A percentile compares a stretch with the other conserved stretches of the same genome.
Evolutionary conservation across 805 yeast species (phyloP).

Genomic region (Geotrichum ghanense): DNA sequence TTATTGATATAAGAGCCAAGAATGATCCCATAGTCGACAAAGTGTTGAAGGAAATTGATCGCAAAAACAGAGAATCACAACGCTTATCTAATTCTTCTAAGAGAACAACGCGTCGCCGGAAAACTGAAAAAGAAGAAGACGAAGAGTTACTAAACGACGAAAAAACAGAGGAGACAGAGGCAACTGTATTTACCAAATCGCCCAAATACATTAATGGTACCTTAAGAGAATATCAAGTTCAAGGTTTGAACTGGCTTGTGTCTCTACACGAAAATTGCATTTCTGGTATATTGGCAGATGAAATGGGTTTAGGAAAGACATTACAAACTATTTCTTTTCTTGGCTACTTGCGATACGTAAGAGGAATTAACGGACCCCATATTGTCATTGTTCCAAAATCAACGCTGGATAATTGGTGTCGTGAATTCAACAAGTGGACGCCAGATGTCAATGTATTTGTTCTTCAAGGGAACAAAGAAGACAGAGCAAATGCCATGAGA

Average conservation of each 20-base stretch:
- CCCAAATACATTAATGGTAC: slow-evolving; percentile 67
- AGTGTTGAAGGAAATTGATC: slow-evolving; percentile 24
- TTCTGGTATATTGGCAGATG: slow-evolving; percentile 93
- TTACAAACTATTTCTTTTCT: slow-evolving; percentile 87
- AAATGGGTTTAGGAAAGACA: slow-evolving; percentile 97
- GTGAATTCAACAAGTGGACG: slow-evolving; percentile 91
- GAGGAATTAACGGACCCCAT: slow-evolving; percentile 77
- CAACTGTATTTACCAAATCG: slow-evolving; percentile 67
- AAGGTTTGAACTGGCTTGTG: slow-evolving; percentile 91
- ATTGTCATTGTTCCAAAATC: slow-evolving; percentile 91
- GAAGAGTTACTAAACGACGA: slow-evolving; percentile 74
- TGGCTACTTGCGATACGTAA: slow-evolving; percentile 71
- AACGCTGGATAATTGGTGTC: slow-evolving; percentile 89
- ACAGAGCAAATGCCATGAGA: slow-evolving; percentile 49
- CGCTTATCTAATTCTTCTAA: slow-evolving; percentile 28
- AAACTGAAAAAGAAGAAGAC: slow-evolving; percentile 67
- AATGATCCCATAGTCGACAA: slow-evolving; percentile 50
- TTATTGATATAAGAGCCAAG: slow-evolving; percentile 68
- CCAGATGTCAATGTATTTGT: slow-evolving; percentile 82
- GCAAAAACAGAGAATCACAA: slow-evolving; percentile 9
- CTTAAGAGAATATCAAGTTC: slow-evolving; percentile 83
- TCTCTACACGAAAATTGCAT: slow-evolving; percentile 73
- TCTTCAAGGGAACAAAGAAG: slow-evolving; percentile 79
- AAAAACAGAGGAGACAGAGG: slow-evolving; percentile 38
- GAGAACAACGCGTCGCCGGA: slow-evolving; percentile 20